Evolutionary conservation across 75 land plant genomes (phyloP).

Genomic region (Adiantum capillusveneris): DNA sequence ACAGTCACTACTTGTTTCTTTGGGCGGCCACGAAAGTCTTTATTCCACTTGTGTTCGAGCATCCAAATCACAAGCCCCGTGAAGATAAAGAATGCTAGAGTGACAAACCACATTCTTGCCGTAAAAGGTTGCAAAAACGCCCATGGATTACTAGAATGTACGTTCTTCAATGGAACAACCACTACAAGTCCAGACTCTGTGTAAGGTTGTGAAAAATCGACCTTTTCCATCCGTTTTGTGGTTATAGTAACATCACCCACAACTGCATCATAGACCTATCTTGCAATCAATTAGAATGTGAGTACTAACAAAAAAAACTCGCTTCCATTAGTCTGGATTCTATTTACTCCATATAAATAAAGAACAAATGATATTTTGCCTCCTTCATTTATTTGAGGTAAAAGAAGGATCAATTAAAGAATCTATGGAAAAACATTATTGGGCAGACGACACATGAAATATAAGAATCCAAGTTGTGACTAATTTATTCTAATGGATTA

Average conservation of each 20-base stretch:
- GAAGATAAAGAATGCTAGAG: constrained; percentile 27
- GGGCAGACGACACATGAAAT: too few relatives aligned
- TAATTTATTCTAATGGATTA: too few relatives aligned
- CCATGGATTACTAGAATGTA: constrained; percentile 44
- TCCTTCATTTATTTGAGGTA: too few relatives aligned
- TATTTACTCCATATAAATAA: too few relatives aligned
- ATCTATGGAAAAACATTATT: too few relatives aligned
- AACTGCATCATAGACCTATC: constrained; percentile 74
- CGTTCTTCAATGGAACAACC: constrained; percentile 52
- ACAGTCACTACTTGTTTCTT: constrained; percentile 14
- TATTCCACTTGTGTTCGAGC: constrained; percentile 44
- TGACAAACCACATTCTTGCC: constrained; percentile 34
- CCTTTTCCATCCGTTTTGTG: constrained; percentile 55
- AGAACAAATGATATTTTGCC: too few relatives aligned
- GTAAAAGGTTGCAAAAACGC: constrained; percentile 62
- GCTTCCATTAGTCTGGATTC: too few relatives aligned
- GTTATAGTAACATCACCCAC: constrained; percentile 70
- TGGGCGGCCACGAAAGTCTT: constrained; percentile 25
- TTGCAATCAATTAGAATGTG: too few relatives aligned
- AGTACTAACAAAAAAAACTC: too few relatives aligned
- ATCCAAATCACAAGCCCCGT: constrained; percentile 49
- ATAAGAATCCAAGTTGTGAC: too few relatives aligned
- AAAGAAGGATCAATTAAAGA: too few relatives aligned
- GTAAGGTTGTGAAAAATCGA: constrained; percentile 78
- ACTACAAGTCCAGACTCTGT: constrained; percentile 69